Base-by-base conservation (phyloP, 164 flowering plant species). In the Euptelea pleiosperma region DNA sequence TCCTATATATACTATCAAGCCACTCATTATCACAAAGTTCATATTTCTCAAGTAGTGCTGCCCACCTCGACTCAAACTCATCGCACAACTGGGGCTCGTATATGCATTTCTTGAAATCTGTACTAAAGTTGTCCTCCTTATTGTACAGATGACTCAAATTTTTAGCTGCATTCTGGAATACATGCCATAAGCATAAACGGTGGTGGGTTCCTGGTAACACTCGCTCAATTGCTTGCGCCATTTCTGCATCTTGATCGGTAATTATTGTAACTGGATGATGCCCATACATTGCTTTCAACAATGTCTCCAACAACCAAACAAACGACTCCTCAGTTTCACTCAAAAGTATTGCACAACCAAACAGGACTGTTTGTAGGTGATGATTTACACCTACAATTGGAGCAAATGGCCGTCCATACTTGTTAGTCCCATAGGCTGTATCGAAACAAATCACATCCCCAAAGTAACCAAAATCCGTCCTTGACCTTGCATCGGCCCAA, bases 401-500 rank as follows among this genome's bases (percentile, higher is more conserved):
- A 52, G 65, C 14, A 51, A 61, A 61, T 9, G 65, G 65, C 18
- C 65, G 39, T 11, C 65, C 57, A 51, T 22, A 61, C 45, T 31
- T 52, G 65, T 15, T 51, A 10, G 50, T 24, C 49, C 65, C 65
- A 9, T 61, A 61, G 18, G 25, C 52, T 21, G 57, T 61, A 50
- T 61, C 65, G 19, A 61, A 42, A 42, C 6, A 51, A 42, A 61
- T 34, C 7, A 52, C 65, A 42, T 61, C 65, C 29, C 65, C 65
- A 26, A 61, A 61, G 41, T 61, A 52, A 33, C 65, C 57, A 42
- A 61, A 61, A 52, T 61, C 65, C 57, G 25, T 18, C 50, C 65
- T 54, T 40, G 65, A 61, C 57, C 57, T 52, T 29, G 65, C 49
- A 29, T 61, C 65, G 19, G 65, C 65, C 65, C 65, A 61, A 34